These are phyloP conservation scores for Dothideomycetes sp. DNA, from an alignment of 2,329 filamentous ascomycete genomes.

Conservation along the genomic window DNA sequence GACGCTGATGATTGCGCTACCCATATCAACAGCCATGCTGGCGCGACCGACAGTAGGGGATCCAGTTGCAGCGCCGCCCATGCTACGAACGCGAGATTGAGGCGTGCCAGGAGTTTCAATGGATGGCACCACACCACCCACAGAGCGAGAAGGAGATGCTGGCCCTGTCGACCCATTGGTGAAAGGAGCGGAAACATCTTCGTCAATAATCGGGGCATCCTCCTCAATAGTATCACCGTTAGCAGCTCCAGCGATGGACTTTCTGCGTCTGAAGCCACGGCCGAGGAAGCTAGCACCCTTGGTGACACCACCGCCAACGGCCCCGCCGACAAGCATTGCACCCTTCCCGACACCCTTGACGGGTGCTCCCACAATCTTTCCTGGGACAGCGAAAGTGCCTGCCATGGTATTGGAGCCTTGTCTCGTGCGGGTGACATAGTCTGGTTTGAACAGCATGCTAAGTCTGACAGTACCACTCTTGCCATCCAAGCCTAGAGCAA, in stretches of 20 bases:
- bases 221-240: conserved; percentile 1
- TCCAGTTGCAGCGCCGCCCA: conserved; percentile 17
- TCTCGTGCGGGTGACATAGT: conserved; percentile 75
- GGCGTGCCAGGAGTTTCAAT: conserved; percentile 18
- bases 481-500: conserved; percentile 67
- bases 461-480: conserved; percentile 78
- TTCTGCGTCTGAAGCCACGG: conserved; percentile 67
- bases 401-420: conserved; percentile 90
- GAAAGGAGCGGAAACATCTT: neutral
- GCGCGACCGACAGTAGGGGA: conserved; percentile 21
- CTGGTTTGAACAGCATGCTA: conserved; percentile 81
- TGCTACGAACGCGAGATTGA: conserved; percentile 37
- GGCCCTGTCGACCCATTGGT: neutral
- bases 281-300: conserved; percentile 87
- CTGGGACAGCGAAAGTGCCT: conserved; percentile 76
- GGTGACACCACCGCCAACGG: conserved; percentile 60
- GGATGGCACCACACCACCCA: neutral
- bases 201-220: neutral
- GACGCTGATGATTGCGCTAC: conserved; percentile 70
- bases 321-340: conserved; percentile 57
- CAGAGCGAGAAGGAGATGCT: neutral
- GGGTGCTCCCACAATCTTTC: conserved; percentile 88
- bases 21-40: conserved; percentile 48
- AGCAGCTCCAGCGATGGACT: conserved; percentile 20
- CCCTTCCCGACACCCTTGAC: conserved; percentile 83